Conservation (phyloP, 305 asterid genomes). For the Stenogyne calaminthoides region DNA sequence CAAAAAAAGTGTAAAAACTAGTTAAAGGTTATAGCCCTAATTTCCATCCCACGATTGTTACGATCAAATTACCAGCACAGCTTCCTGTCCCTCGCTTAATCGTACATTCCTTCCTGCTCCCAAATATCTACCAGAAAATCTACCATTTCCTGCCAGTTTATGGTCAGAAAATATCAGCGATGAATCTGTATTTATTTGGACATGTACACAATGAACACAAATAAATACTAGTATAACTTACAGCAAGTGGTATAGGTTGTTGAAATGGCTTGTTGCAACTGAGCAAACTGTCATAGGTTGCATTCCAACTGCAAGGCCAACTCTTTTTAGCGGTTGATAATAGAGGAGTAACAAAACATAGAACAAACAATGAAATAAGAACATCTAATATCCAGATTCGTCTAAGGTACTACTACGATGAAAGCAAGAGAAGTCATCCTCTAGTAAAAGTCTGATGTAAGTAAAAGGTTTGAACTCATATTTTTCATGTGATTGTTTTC, state of each 20-base stretch:
- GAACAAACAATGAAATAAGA: slow-evolving; percentile 5
- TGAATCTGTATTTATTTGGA: background rate
- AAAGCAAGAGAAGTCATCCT: background rate
- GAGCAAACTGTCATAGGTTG: slow-evolving; percentile 72
- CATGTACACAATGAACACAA: background rate
- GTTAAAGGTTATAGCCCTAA: background rate
- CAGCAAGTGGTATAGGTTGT: slow-evolving; percentile 65
- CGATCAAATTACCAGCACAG: background rate
- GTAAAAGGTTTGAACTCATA: background rate
- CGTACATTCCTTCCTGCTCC: slow-evolving; percentile 89
- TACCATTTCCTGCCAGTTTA: slow-evolving; percentile 66
- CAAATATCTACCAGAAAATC: slow-evolving; percentile 79
- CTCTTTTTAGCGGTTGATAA: slow-evolving; percentile 30
- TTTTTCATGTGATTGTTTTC: background rate
- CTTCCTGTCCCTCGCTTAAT: slow-evolving; percentile 34
- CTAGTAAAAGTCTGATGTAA: background rate
- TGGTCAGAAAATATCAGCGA: slow-evolving; percentile 3
- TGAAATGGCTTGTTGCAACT: slow-evolving; percentile 73
- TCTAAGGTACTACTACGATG: background rate
- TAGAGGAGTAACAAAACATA: slow-evolving; percentile 22
- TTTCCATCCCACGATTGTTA: background rate
- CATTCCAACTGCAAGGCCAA: slow-evolving; percentile 73
- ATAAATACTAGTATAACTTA: slow-evolving; percentile 43
- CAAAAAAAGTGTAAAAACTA: background rate
- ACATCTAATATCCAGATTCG: background rate